Percentiles rank a stretch among this genome's conserved stretches.
Evolutionary conservation across 2,329 filamentous ascomycete species (phyloP).

Genomic region (Colletotrichum eremochloae): DNA sequence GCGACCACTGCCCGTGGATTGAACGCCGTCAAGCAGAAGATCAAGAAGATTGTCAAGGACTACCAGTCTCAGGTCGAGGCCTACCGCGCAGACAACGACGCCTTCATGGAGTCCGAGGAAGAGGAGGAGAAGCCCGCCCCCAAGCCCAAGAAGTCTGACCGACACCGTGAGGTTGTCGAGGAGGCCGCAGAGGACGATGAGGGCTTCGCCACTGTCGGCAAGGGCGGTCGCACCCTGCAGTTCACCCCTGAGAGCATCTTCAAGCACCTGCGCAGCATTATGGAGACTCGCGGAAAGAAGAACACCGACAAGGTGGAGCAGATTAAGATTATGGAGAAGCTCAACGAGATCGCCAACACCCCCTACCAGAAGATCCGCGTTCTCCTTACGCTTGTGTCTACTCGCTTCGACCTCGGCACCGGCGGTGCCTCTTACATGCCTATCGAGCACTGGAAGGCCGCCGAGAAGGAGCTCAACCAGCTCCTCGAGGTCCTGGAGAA

Average conservation of each 20-base stretch:
- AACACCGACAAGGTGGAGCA: slow-evolving; percentile 96
- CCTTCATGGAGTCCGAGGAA: slow-evolving; percentile 87
- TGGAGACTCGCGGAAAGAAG: slow-evolving; percentile 98
- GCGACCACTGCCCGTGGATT: slow-evolving; percentile 92
- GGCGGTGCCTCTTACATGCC: slow-evolving; percentile 86
- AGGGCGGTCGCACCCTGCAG: slow-evolving; percentile 87
- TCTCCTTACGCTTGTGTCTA: slow-evolving; percentile 90
- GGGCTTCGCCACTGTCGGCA: slow-evolving; percentile 90
- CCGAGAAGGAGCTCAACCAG: slow-evolving; percentile 85
- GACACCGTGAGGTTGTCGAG: slow-evolving; percentile 61
- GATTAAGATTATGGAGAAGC: slow-evolving; percentile 97
- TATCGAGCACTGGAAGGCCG: slow-evolving; percentile 96
- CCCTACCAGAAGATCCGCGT: slow-evolving; percentile 96
- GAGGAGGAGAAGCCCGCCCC: slow-evolving; percentile 74
- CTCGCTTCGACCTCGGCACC: slow-evolving; percentile 91
- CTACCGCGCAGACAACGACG: slow-evolving; percentile 87
- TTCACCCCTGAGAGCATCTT: slow-evolving; percentile 98
- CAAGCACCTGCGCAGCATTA: slow-evolving; percentile 92
- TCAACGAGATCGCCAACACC: slow-evolving; percentile 87
- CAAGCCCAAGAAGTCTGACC: slow-evolving; percentile 65
- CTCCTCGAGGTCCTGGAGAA: slow-evolving; percentile 84
- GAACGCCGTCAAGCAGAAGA: slow-evolving; percentile 97
- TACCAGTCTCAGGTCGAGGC: slow-evolving; percentile 88
- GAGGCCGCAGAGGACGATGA: slow-evolving; percentile 74
- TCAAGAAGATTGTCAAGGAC: slow-evolving; percentile 99